phyloP scores from a whole-genome alignment of 108 stramenopile genomes.

The Nannochloropsis oceanica region DNA sequence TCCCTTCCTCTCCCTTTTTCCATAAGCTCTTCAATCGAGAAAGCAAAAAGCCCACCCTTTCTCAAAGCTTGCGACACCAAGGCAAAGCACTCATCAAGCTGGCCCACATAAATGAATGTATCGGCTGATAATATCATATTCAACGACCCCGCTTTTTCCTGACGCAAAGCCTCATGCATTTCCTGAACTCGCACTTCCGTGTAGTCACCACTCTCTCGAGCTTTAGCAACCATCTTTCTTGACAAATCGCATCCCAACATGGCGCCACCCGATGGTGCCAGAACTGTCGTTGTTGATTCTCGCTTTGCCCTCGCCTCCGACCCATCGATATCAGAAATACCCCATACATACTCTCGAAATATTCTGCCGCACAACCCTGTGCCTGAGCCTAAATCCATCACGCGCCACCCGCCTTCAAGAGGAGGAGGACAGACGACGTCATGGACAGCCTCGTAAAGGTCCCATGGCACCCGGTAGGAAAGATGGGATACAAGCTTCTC shows the following conservation, averaged over 20 bases:
- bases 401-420: no score
- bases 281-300: no score
- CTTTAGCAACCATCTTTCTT: neutral
- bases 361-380: no score
- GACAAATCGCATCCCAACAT: neutral
- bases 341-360: no score
- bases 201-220: neutral
- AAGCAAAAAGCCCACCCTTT: neutral
- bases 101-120: neutral
- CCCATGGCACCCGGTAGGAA: no score
- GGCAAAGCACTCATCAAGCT: neutral
- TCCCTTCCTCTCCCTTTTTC: no score
- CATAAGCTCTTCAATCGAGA: neutral
- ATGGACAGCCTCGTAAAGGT: no score
- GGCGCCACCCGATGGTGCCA: neutral
- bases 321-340: no score
- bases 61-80: neutral
- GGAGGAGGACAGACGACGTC: no score
- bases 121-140: neutral
- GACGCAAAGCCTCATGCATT: neutral
- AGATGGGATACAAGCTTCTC: no score
- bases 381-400: no score
- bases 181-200: neutral
- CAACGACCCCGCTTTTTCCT: neutral
- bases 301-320: no score